phyloP scores from a whole-genome alignment of 805 yeast species.

The Yarrowia sp. region DNA sequence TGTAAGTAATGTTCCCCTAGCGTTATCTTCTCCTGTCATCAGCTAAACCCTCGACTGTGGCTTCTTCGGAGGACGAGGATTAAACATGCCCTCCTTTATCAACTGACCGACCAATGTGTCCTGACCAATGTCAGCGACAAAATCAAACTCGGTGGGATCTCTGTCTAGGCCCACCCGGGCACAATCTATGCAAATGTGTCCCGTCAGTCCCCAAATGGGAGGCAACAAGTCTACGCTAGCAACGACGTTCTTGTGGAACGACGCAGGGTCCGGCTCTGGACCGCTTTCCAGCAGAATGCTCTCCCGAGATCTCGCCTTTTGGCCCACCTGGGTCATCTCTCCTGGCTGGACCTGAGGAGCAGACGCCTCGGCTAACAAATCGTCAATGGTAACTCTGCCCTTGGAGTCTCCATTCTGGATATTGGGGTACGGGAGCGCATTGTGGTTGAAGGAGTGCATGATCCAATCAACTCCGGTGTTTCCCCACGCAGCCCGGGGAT shows the following conservation, averaged over 20 bases:
- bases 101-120: slow-evolving; percentile 13
- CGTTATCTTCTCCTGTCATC: background rate
- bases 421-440: slow-evolving; percentile 27
- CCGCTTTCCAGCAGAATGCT: slow-evolving; percentile 1
- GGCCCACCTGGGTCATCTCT: slow-evolving; percentile 11
- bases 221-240: slow-evolving; percentile 16
- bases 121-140: slow-evolving; percentile 24
- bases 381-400: slow-evolving; percentile 24
- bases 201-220: slow-evolving; percentile 55
- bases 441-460: slow-evolving; percentile 33
- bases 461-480: slow-evolving; percentile 31
- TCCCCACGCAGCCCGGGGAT: slow-evolving; percentile 24
- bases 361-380: slow-evolving; percentile 11
- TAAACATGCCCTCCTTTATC: slow-evolving; percentile 26
- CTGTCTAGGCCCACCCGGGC: slow-evolving; percentile 49
- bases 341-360: slow-evolving; percentile 25
- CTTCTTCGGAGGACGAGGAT: background rate
- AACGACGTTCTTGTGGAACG: slow-evolving; percentile 5
- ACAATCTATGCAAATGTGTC: slow-evolving; percentile 52
- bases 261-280: slow-evolving; percentile 12
- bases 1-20: background rate
- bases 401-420: slow-evolving; percentile 3
- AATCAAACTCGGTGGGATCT: slow-evolving; percentile 46
- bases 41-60: background rate
- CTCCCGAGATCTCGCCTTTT: background rate